phyloP scores from a whole-genome alignment of 31 red algal species.

The Asparagopsis taxiformis region DNA sequence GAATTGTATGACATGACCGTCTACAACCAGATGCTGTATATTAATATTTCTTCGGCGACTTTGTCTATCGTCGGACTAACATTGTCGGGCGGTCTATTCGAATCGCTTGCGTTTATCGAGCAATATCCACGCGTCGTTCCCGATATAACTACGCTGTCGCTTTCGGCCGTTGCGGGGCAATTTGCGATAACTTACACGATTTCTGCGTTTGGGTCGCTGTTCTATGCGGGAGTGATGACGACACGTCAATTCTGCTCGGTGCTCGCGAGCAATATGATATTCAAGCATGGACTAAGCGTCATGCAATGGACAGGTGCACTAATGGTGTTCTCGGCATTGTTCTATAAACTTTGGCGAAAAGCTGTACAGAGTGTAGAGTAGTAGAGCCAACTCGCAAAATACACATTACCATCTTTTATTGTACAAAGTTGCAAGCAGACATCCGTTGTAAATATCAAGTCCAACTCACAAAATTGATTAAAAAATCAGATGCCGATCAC shows the following conservation, averaged over 20 bases:
- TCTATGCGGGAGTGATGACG: slow-evolving; percentile 85
- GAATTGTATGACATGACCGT: slow-evolving; percentile 36
- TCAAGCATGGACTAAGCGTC: slow-evolving; percentile 59
- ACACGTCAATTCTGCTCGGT: slow-evolving; percentile 76
- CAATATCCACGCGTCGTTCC: slow-evolving; percentile 16
- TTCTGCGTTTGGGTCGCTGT: slow-evolving; percentile 69
- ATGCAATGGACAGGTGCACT: slow-evolving; percentile 54
- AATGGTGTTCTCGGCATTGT: slow-evolving; percentile 70
- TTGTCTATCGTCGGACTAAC: slow-evolving; percentile 26
- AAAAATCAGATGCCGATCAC: too few relatives aligned
- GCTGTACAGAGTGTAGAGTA: slow-evolving; percentile 22
- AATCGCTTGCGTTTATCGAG: slow-evolving; percentile 25
- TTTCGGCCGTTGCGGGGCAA: slow-evolving; percentile 69
- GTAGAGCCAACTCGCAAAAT: neutral
- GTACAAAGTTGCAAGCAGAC: too few relatives aligned
- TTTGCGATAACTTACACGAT: slow-evolving; percentile 80
- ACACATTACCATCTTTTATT: too few relatives aligned
- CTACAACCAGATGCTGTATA: slow-evolving; percentile 77
- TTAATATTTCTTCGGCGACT: slow-evolving; percentile 56
- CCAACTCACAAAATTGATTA: too few relatives aligned
- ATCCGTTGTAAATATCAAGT: too few relatives aligned
- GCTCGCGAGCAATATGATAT: slow-evolving; percentile 56
- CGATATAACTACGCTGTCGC: slow-evolving; percentile 43
- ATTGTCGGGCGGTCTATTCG: slow-evolving; percentile 8
- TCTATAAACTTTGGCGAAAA: slow-evolving; percentile 49